Base-by-base conservation (phyloP, 805 yeast species). In the Metschnikowia corniflorae region DNA sequence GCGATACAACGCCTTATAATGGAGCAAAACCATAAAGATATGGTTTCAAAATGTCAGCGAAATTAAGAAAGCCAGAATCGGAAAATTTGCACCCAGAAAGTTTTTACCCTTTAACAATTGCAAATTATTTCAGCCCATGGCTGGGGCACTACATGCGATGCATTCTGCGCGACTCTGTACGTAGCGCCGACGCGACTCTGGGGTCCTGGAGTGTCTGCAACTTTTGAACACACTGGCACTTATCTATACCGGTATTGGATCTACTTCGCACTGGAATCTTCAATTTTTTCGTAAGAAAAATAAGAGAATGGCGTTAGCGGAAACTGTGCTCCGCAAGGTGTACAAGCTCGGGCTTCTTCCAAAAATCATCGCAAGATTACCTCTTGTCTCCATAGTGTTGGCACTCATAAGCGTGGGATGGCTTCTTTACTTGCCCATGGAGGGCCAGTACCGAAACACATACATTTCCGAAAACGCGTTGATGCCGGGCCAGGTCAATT, bases 401-500 rank as follows among this genome's bases (percentile, higher is more conserved):
- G 63, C 70, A 0, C n/a, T 63, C n/a, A 46, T 58, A 23, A 57
- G 67, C 37, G 40, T 63, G 5, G 44, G 50, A 2, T 67, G 72
- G 70, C 63, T 93, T n/a, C 56, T 73, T 10, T 60, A 72, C 16
- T 65, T 88, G 33, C 96, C 97, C 0, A 44, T 78, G 49, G 83
- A 83, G 13, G 97, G 96, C 15, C 86, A 86, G 54, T 86, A 67
- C 57, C 69, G 97, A 37, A 62, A 70, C 44, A 87, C 96, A 2
- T 93, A 93, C 58, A 83, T 89, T 9, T 83, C 95, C 6, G 99
- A 93, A 55, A 93, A 93, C 61, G 99, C 99, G 21, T 68, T 93
- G 57, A 80, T 93, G 86, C 97, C 99, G 6, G 89, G 95, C 0
- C 97, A 93, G 58, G 97, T 93, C 2, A 81, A 82, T 49, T 80